Base-by-base conservation (phyloP, 1,139 yeast genomes). In the Nematodospora anomalae region DNA sequence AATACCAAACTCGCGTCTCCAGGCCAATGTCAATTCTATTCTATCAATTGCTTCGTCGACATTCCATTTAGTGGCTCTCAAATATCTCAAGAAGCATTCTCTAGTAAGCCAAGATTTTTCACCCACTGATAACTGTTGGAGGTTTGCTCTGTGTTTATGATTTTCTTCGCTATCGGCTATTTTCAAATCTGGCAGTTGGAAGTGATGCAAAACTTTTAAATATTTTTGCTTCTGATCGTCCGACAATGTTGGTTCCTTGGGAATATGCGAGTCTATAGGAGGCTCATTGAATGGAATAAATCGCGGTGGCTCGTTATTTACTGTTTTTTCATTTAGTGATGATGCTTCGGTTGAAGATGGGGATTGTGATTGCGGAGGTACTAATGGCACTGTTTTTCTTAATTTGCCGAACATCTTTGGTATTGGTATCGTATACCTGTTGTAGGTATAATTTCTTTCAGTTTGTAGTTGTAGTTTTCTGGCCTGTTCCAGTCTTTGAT, bases 201-300 rank as follows among this genome's bases (percentile, higher is more conserved):
- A 83, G 58, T 85, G 79, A 29, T 63, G 57, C 36, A 82, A 64
- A 1, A 89, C 86, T 16, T 60, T 57, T 12, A 64, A 51, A 52
- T 83, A 90, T 62, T 80, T 83, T 12, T 55, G 58, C 40, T 68
- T 57, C 58, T 92, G 83, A 14, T 74, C 80, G 1, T 57, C 55
- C 1, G 75, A 67, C 32, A 90, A 66, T 33, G 66, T 58, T 5
- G 57, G 57, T 13, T 70, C 76, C 30, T 57, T 53, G 0, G 92
- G 92, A 3, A 80, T 74, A 27, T 55, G 57, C 26, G 83, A 64
- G 22, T 58, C 57, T 1, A 53, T 41, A 3, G 83, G 73, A 1
- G 85, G 77, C 1, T 50, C 50, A 7, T 60, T 64, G 50, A 84
- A 82, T 2, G 94, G 92, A 6, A 59, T 42, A 37, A 50, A 55